Evolutionary conservation across 208 protist species (phyloP).

Genomic region (Trypanosoma caninum): DNA sequence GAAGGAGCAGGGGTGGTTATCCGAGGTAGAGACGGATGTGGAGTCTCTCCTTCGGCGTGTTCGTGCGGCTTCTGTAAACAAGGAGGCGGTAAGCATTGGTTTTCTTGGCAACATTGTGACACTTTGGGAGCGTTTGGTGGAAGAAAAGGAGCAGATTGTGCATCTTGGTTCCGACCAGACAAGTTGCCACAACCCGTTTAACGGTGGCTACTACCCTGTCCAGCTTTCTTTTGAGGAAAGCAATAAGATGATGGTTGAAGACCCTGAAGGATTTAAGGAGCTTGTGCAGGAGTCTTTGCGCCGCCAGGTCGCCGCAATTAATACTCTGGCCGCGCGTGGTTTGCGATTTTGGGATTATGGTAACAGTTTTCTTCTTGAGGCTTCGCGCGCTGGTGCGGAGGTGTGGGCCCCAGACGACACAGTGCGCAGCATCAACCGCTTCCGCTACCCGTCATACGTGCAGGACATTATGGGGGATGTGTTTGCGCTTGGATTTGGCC

Average conservation of each 20-base stretch:
- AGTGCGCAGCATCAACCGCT: slow-evolving; percentile 32
- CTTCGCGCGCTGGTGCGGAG: slow-evolving; percentile 56
- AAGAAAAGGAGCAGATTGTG: slow-evolving; percentile 30
- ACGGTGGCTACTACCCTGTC: slow-evolving; percentile 90
- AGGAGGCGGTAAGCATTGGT: slow-evolving; percentile 58
- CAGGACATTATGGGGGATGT: slow-evolving; percentile 92
- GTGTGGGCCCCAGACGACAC: slow-evolving; percentile 40
- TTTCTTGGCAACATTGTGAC: slow-evolving; percentile 85
- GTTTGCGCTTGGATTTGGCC: slow-evolving; percentile 85
- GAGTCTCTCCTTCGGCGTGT: slow-evolving; percentile 44
- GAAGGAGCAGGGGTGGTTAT: slow-evolving; percentile 77
- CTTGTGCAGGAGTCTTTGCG: slow-evolving; percentile 67
- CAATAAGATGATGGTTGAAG: slow-evolving; percentile 74
- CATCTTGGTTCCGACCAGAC: slow-evolving; percentile 90
- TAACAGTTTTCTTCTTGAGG: slow-evolving; percentile 77
- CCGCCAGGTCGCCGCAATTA: slow-evolving; percentile 73
- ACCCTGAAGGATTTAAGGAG: slow-evolving; percentile 68
- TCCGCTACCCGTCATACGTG: slow-evolving; percentile 85
- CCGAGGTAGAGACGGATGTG: slow-evolving; percentile 39
- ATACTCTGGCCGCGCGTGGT: slow-evolving; percentile 42
- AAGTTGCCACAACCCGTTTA: slow-evolving; percentile 87
- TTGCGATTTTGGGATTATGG: slow-evolving; percentile 91
- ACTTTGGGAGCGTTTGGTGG: slow-evolving; percentile 74
- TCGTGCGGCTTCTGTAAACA: slow-evolving; percentile 32
- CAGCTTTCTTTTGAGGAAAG: slow-evolving; percentile 74